phyloP scores from a whole-genome alignment of 495 filamentous ascomycete species.

The Xylona heveae region DNA sequence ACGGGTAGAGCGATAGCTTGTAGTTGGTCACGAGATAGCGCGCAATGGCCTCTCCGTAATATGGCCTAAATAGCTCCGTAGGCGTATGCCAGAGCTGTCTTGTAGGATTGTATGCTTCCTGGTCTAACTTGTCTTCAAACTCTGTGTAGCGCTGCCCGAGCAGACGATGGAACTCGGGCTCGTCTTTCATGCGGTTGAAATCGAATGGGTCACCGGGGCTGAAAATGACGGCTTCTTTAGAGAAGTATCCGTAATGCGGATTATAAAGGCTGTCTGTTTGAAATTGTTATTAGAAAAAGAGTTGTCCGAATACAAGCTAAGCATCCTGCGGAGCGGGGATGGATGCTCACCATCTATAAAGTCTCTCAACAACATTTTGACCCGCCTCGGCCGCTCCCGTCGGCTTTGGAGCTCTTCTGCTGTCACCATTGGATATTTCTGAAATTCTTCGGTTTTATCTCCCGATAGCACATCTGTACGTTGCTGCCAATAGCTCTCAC shows the following conservation, averaged over 20 bases:
- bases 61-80: slow-evolving; percentile 88
- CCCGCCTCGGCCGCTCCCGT: slow-evolving; percentile 57
- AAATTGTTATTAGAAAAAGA: no score
- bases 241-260: slow-evolving; percentile 93
- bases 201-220: slow-evolving; percentile 81
- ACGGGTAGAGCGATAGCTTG: slow-evolving; percentile 79
- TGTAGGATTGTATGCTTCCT: slow-evolving; percentile 40
- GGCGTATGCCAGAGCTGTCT: slow-evolving; percentile 97
- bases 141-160: slow-evolving; percentile 62
- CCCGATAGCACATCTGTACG: slow-evolving; percentile 40
- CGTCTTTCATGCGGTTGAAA: slow-evolving; percentile 61
- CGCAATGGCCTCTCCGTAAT: slow-evolving; percentile 92
- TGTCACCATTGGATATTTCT: slow-evolving; percentile 63
- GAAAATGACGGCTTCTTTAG: slow-evolving; percentile 93
- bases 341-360: slow-evolving; percentile 70
- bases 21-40: slow-evolving; percentile 91
- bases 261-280: slow-evolving; percentile 90
- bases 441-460: slow-evolving; percentile 62
- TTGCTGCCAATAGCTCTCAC: slow-evolving; percentile 58
- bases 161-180: slow-evolving; percentile 55
- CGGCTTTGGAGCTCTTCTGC: slow-evolving; percentile 49
- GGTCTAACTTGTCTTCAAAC: slow-evolving; percentile 80
- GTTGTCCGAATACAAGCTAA: slow-evolving; percentile 2
- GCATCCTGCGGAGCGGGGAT: not conserved
- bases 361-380: slow-evolving; percentile 93